Evolutionary conservation across 139 green algal genomes (phyloP).

Genomic region (Chlorella sp.): DNA sequence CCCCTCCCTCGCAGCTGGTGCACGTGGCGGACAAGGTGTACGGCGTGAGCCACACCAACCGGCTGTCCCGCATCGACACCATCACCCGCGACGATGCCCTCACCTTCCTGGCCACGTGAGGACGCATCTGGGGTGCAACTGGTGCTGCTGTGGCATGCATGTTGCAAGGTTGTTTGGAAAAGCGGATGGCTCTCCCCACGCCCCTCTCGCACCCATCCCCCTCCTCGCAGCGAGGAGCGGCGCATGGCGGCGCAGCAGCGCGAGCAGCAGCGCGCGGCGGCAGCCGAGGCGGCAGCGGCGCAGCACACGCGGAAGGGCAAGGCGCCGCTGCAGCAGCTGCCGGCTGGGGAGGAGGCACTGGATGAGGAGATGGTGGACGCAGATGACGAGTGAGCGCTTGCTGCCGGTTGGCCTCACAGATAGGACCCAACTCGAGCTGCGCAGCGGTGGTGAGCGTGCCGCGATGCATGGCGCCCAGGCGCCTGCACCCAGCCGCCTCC

Average conservation of each 20-base stretch:
- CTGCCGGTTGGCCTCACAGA: no score
- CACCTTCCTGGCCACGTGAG: conserved; percentile 66
- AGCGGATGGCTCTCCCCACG: no score
- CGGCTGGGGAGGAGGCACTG: neutral
- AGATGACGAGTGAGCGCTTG: neutral
- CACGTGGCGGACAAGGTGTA: conserved; percentile 89
- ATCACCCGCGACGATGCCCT: conserved; percentile 79
- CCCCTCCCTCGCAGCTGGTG: conserved; percentile 62
- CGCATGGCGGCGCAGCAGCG: neutral
- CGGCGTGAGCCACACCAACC: conserved; percentile 91
- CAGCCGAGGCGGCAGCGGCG: conserved; percentile 7
- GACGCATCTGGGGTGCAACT: no score
- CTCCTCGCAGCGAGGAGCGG: no score
- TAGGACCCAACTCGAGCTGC: no score
- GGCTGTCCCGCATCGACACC: conserved; percentile 66
- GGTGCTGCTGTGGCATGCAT: no score
- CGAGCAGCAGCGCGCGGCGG: conserved; percentile 16
- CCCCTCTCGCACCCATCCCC: no score
- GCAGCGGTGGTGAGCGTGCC: no score
- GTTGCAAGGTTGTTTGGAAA: no score
- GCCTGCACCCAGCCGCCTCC: no score
- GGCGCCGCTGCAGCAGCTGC: neutral
- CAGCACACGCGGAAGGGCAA: conserved; percentile 22
- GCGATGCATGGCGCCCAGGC: no score
- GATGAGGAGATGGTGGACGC: conserved; percentile 8